These are phyloP conservation scores for Blastobotrys mokoenaii DNA, from an alignment of 805 yeast species.

Conservation along the genomic window DNA sequence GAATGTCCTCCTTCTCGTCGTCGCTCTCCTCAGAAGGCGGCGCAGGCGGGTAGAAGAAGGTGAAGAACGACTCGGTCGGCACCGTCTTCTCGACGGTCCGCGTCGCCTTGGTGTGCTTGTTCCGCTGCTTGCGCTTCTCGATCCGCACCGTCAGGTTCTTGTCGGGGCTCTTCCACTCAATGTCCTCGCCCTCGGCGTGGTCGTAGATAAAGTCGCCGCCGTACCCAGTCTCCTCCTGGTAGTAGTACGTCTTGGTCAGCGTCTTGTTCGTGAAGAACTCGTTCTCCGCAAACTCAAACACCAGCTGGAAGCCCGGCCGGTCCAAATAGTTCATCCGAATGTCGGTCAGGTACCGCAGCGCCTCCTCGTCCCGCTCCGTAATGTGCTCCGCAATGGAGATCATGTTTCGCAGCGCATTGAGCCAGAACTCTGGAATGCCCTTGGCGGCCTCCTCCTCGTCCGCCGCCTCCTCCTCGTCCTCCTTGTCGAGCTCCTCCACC, in stretches of 20 bases:
- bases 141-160: constrained; percentile 75
- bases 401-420: constrained; percentile 86
- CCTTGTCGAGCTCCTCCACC: constrained; percentile 27
- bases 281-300: constrained; percentile 71
- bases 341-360: constrained; percentile 58
- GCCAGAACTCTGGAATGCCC: constrained; percentile 95
- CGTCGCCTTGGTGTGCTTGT: constrained; percentile 90
- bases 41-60: constrained; percentile 90
- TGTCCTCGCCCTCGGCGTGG: constrained; percentile 85
- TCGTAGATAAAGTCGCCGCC: constrained; percentile 95
- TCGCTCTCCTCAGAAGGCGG: constrained; percentile 53
- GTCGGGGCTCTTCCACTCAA: constrained; percentile 76
- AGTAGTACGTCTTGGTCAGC: constrained; percentile 81
- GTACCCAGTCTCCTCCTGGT: constrained; percentile 88
- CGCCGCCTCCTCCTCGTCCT: constrained; percentile 31
- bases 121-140: constrained; percentile 95
- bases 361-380: constrained; percentile 84
- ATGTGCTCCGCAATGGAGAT: constrained; percentile 74
- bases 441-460: constrained; percentile 39
- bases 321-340: constrained; percentile 72
- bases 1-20: constrained; percentile 48
- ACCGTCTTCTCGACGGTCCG: constrained; percentile 91
- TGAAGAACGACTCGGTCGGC: constrained; percentile 92
- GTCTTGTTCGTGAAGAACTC: constrained; percentile 66
- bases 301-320: constrained; percentile 77